These are phyloP conservation scores for Geotrichum restrictum DNA, from an alignment of 1,139 yeast genomes.

Conservation along the genomic window DNA sequence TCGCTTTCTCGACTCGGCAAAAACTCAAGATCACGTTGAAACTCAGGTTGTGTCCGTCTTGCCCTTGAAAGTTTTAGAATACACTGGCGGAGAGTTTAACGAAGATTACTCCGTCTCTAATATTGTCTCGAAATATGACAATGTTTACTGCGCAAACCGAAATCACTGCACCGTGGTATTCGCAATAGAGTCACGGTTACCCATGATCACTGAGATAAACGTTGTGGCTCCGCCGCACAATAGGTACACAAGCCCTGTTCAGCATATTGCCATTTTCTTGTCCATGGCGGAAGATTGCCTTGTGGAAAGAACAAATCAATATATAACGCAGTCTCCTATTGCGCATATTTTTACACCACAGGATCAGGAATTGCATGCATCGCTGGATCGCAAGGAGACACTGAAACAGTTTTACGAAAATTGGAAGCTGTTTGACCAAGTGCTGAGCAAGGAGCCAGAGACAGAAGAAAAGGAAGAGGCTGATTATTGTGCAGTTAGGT, in stretches of 20 bases:
- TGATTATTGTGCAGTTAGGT: constrained; percentile 5
- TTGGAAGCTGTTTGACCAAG: constrained; percentile 8
- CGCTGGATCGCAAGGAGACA: background rate
- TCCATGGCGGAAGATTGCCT: constrained; percentile 17
- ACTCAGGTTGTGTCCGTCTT: constrained; percentile 5
- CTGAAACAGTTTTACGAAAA: background rate
- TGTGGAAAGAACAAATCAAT: constrained; percentile 17
- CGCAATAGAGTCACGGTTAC: constrained; percentile 9
- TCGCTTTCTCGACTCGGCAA: background rate
- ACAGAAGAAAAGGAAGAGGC: background rate
- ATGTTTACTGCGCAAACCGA: constrained; percentile 23
- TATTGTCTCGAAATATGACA: constrained; percentile 16
- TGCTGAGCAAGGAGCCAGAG: background rate
- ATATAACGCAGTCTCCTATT: constrained; percentile 14
- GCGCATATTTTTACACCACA: constrained; percentile 15
- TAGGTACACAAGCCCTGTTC: constrained; percentile 24
- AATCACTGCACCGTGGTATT: constrained; percentile 22
- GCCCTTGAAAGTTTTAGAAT: constrained; percentile 15
- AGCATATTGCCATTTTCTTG: constrained; percentile 21
- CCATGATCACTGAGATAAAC: constrained; percentile 20
- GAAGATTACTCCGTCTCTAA: constrained; percentile 19
- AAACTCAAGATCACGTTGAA: background rate
- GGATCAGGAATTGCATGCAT: background rate
- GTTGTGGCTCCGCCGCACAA: constrained; percentile 24
- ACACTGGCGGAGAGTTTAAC: constrained; percentile 22